Conservation (phyloP, 805 yeast genomes). For the Blastobotrys americana region DNA sequence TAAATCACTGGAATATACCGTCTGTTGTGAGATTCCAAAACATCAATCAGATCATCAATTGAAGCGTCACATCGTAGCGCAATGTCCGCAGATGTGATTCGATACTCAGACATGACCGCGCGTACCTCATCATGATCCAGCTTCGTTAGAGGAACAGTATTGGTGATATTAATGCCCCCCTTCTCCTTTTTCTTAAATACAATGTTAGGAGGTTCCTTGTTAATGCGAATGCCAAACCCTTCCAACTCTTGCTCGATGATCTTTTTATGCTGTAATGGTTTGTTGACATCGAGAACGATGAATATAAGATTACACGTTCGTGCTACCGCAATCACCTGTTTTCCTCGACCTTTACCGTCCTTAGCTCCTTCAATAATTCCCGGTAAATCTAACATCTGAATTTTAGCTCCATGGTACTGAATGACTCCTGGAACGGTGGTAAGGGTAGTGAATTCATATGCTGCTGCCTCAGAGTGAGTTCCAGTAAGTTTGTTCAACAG, state of each 20-base stretch:
- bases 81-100: constrained; percentile 91
- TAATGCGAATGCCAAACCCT: constrained; percentile 94
- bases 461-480: constrained; percentile 96
- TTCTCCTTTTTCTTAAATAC: constrained; percentile 85
- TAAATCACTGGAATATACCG: constrained; percentile 93
- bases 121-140: constrained; percentile 87
- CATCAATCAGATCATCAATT: constrained; percentile 92
- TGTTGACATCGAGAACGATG: constrained; percentile 91
- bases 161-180: constrained; percentile 92
- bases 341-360: constrained; percentile 96
- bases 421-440: constrained; percentile 97
- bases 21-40: constrained; percentile 82
- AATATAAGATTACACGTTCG: constrained; percentile 91
- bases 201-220: constrained; percentile 89
- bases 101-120: constrained; percentile 94
- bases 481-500: constrained; percentile 84
- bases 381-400: constrained; percentile 96
- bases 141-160: constrained; percentile 86
- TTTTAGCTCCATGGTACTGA: constrained; percentile 92
- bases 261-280: constrained; percentile 89
- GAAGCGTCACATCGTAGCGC: constrained; percentile 97
- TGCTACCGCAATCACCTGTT: constrained; percentile 99
- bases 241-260: constrained; percentile 92
- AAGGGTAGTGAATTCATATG: constrained; percentile 91
- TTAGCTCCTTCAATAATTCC: constrained; percentile 98